These are phyloP conservation scores for Trichoderma citrinoviride DNA, from an alignment of 2,329 filamentous ascomycete genomes.

Conservation along the genomic window DNA sequence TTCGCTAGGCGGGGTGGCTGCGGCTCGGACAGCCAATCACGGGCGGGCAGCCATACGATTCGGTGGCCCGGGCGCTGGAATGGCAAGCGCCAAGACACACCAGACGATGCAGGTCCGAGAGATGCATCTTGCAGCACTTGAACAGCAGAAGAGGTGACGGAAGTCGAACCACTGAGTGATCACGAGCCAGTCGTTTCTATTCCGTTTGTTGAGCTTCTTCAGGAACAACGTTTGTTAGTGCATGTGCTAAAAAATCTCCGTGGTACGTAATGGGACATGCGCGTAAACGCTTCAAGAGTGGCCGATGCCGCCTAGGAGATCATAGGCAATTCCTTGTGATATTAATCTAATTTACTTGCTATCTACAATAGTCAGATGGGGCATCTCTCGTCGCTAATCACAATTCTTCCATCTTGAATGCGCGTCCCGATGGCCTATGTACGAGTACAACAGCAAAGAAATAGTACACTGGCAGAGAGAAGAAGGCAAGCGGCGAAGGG, in stretches of 20 bases:
- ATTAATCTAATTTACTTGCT: neutral
- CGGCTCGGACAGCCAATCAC: neutral
- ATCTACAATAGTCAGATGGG: neutral
- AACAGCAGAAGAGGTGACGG: neutral
- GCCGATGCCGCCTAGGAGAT: neutral
- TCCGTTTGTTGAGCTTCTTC: too few species aligned
- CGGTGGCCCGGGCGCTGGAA: slow-evolving; percentile 4
- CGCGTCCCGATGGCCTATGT: neutral
- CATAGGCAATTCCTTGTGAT: neutral
- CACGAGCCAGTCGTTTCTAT: neutral
- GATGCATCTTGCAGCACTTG: neutral
- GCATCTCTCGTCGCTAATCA: neutral
- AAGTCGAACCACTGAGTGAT: neutral
- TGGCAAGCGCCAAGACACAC: slow-evolving; percentile 8
- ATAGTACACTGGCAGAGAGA: too few species aligned
- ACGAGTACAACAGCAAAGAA: too few species aligned
- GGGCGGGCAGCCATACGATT: neutral
- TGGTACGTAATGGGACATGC: neutral
- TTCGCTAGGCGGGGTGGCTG: slow-evolving; percentile 19
- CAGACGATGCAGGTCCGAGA: slow-evolving; percentile 7
- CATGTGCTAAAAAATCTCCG: too few species aligned
- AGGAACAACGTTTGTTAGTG: too few species aligned
- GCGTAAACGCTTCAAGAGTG: neutral
- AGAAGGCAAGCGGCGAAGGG: too few species aligned
- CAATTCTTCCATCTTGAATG: neutral